Percentiles rank a stretch among this genome's conserved stretches.
Conservation (phyloP, 768 basidiomycete species). For the Hysterangium stoloniferum region DNA sequence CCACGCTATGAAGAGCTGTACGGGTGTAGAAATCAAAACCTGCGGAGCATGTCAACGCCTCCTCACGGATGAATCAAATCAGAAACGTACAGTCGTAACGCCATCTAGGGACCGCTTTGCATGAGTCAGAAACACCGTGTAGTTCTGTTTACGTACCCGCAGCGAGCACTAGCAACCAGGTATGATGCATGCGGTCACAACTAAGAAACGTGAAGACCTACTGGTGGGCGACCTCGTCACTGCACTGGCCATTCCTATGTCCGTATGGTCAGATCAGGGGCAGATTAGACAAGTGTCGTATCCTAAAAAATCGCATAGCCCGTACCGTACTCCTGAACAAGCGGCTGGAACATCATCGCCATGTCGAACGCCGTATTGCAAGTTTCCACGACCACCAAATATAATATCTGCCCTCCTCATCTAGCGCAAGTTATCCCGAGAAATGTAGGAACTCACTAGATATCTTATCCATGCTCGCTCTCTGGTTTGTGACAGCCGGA, state of each 20-base stretch:
- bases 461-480: constrained; percentile 28
- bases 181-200: background rate
- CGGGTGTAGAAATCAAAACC: constrained; percentile 33
- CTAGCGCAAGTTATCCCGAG: background rate
- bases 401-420: constrained; percentile 3
- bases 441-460: constrained; percentile 20
- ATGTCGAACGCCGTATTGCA: constrained; percentile 13
- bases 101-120: background rate
- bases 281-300: background rate
- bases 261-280: background rate
- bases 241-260: constrained; percentile 5
- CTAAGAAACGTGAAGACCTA: background rate
- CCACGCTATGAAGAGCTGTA: constrained; percentile 36
- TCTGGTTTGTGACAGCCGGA: constrained; percentile 13
- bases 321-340: constrained; percentile 27
- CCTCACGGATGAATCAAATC: background rate
- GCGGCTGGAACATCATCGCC: constrained; percentile 12
- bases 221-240: background rate
- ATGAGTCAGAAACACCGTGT: background rate
- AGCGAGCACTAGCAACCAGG: background rate
- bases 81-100: background rate
- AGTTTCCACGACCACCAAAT: constrained; percentile 13
- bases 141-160: background rate
- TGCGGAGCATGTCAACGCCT: constrained; percentile 11
- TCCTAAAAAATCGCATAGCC: too few relatives aligned